Base-by-base conservation (phyloP, 2,329 filamentous ascomycete genomes). In the Nigrospora oryzae region DNA sequence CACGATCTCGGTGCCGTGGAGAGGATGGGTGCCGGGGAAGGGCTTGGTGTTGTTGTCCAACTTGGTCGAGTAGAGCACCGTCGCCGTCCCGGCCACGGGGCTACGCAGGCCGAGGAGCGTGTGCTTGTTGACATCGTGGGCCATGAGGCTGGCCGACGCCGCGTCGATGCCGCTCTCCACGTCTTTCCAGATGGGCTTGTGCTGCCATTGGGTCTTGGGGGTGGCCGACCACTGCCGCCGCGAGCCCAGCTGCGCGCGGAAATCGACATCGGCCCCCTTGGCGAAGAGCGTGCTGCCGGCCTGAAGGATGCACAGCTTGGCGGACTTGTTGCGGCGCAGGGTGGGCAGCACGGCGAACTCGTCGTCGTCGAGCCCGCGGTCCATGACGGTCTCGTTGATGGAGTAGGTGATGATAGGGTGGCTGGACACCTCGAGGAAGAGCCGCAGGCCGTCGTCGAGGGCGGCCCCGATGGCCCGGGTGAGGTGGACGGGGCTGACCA, bases 351-450 rank as follows among this genome's bases (percentile, higher is more conserved):
- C 53, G 1, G 49, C 47, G n/a, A 47, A 55, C 5, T 66, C 62
- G 3, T 63, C 57, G 8, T 64, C 45, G 1, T 56, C 58, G 5
- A 42, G 43, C 28, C 62, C 55, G 11, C 40, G 19, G 4, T 33
- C 19, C 19, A 61, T 47, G 2, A 70, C 32, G 0, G 62, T 69
- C 40, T 71, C 67, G 4, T 56, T 59, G 30, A 71, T 58, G 0
- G 67, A 70, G 40, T 71, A 63, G 3, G 59, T 53, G 6, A 71
- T 54, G 35, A 71, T 61, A 0, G 67, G 65, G 41, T 71, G 68
- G 5, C 51, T 56, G 0, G 67, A 69, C 0, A 70, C 58, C 46
- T 71, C 68, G 3, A 70, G 36, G 50, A 70, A 70, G 2, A 65
- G 15, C 5, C 61, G 51, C 41, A 58, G 60, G 2, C 63, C 65